Evolutionary conservation across 2,329 filamentous ascomycete species (phyloP).

Genomic region (Sporothrix curviconia): DNA sequence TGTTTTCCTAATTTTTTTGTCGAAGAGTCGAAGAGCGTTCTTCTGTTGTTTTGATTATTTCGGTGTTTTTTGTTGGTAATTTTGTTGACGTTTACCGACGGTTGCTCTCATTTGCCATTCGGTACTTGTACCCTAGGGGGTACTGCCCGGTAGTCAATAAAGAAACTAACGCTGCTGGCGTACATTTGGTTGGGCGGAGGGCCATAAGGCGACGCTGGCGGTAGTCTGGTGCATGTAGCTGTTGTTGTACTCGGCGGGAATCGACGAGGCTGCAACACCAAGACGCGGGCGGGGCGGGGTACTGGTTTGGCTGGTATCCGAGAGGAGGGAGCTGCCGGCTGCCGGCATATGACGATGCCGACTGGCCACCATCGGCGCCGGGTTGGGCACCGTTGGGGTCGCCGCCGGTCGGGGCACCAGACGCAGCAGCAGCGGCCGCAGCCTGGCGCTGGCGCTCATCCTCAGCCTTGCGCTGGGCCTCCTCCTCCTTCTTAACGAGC

Average conservation of each 20-base stretch:
- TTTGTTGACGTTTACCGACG: no score
- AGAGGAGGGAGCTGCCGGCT: slow-evolving; percentile 68
- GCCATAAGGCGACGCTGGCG: slow-evolving; percentile 53
- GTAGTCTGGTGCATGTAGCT: slow-evolving; percentile 52
- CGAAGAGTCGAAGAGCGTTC: no score
- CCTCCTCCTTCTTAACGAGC: slow-evolving; percentile 98
- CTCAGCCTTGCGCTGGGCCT: slow-evolving; percentile 78
- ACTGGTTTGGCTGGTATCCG: slow-evolving; percentile 62
- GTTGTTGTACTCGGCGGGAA: slow-evolving; percentile 48
- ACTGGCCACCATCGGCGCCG: slow-evolving; percentile 46
- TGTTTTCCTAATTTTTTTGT: no score
- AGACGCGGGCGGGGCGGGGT: slow-evolving; percentile 56
- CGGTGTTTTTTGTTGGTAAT: no score
- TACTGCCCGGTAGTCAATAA: no score
- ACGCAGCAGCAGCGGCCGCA: slow-evolving; percentile 46
- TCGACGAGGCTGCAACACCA: slow-evolving; percentile 48
- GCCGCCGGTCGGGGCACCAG: slow-evolving; percentile 41
- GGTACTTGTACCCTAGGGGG: no score
- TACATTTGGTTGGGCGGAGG: slow-evolving; percentile 54
- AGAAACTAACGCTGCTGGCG: slow-evolving; percentile 37
- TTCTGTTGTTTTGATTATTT: no score
- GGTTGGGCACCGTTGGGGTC: slow-evolving; percentile 46
- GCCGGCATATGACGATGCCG: slow-evolving; percentile 49
- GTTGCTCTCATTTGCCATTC: no score
- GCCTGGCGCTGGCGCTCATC: slow-evolving; percentile 68